These are phyloP conservation scores for Tetracladium maxilliforme DNA, from an alignment of 2,329 filamentous ascomycete species.

Conservation along the genomic window DNA sequence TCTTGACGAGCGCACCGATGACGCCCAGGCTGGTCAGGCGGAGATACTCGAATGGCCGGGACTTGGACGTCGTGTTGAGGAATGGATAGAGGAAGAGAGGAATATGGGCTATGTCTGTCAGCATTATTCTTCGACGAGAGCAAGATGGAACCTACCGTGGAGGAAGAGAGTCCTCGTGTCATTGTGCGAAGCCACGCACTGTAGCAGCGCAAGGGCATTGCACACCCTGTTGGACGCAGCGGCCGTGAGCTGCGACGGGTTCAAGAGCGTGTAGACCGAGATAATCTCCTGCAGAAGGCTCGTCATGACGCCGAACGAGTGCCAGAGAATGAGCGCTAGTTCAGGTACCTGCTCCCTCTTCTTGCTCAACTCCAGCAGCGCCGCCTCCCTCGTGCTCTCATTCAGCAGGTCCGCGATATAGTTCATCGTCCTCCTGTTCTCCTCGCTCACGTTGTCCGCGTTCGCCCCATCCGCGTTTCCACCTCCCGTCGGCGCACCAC, in stretches of 20 bases:
- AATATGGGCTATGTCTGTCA: slow-evolving; percentile 61
- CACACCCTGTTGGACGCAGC: slow-evolving; percentile 96
- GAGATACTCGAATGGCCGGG: slow-evolving; percentile 91
- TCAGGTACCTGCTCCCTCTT: slow-evolving; percentile 97
- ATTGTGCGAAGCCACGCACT: slow-evolving; percentile 95
- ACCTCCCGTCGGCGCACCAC: no score
- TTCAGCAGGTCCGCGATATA: slow-evolving; percentile 89
- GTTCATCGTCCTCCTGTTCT: slow-evolving; percentile 81
- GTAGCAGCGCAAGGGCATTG: slow-evolving; percentile 87
- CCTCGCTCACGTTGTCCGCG: slow-evolving; percentile 64
- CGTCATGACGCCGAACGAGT: slow-evolving; percentile 98
- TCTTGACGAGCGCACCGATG: slow-evolving; percentile 94
- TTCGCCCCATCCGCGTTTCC: no score
- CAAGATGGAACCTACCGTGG: slow-evolving; percentile 49
- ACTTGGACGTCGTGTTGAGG: slow-evolving; percentile 97
- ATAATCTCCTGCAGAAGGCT: slow-evolving; percentile 96
- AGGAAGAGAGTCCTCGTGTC: slow-evolving; percentile 90
- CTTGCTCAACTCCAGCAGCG: slow-evolving; percentile 90
- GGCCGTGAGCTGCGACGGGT: slow-evolving; percentile 90
- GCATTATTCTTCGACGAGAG: background rate
- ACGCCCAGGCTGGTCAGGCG: slow-evolving; percentile 91
- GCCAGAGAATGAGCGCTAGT: slow-evolving; percentile 90
- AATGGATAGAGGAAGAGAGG: slow-evolving; percentile 96
- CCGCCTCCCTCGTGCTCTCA: slow-evolving; percentile 74
- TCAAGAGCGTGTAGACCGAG: slow-evolving; percentile 91